A percentile compares a stretch with the other conserved stretches of the same genome.
These are phyloP conservation scores for Peziza echinospora DNA, from an alignment of 495 filamentous ascomycete species.

Conservation along the genomic window DNA sequence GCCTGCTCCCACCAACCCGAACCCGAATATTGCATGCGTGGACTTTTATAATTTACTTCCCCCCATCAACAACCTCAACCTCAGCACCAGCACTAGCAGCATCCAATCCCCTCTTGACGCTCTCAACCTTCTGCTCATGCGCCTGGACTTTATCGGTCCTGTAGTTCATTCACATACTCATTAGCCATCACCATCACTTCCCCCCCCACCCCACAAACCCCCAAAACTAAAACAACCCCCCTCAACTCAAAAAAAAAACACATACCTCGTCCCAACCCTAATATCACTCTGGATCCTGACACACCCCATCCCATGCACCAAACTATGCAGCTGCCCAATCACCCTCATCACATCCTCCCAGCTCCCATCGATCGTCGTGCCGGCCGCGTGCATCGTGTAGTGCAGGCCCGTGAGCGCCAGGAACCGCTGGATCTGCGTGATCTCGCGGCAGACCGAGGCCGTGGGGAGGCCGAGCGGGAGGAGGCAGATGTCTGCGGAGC, in stretches of 20 bases:
- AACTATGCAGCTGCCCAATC: slow-evolving; percentile 72
- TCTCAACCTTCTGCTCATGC: slow-evolving; percentile 14
- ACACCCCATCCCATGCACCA: slow-evolving; percentile 64
- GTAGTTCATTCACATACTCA: neutral
- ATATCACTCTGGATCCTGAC: slow-evolving; percentile 78
- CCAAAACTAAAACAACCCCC: no score
- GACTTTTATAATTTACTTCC: no score
- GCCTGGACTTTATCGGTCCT: slow-evolving; percentile 18
- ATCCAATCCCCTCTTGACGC: no score
- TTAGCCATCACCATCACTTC: neutral
- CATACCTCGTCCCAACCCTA: slow-evolving; percentile 59
- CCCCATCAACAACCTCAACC: no score
- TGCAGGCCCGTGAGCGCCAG: slow-evolving; percentile 55
- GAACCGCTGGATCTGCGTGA: slow-evolving; percentile 76
- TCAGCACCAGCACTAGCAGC: no score
- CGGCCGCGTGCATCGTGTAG: slow-evolving; percentile 77
- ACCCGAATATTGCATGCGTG: no score
- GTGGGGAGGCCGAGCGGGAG: slow-evolving; percentile 65
- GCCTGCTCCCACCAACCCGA: no score
- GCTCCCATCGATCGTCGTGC: slow-evolving; percentile 76
- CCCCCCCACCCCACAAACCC: no score
- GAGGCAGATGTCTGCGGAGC: slow-evolving; percentile 64
- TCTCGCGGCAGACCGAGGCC: slow-evolving; percentile 64
- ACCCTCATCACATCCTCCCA: slow-evolving; percentile 79
- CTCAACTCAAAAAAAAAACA: no score